Evolutionary conservation across 495 filamentous ascomycete species (phyloP).

Genomic region (Ramalina intermedia): DNA sequence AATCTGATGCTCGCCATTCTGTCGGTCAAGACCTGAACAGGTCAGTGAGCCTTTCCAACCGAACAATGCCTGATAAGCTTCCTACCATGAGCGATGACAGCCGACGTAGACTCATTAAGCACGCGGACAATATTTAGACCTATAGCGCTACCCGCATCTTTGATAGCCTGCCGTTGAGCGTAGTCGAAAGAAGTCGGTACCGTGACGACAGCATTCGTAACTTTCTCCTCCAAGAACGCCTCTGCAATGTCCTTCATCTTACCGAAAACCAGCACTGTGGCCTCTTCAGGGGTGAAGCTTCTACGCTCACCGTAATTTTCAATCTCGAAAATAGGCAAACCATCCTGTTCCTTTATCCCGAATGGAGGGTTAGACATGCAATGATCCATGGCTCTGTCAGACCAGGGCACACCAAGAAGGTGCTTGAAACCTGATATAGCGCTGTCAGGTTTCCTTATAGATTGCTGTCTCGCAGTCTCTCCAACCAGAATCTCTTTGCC

Average conservation of each 20-base stretch:
- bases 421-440: constrained; percentile 84
- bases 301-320: constrained; percentile 58
- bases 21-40: constrained; percentile 55
- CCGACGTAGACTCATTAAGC: constrained; percentile 87
- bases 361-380: constrained; percentile 66
- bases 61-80: too few relatives aligned
- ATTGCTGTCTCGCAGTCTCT: constrained; percentile 99
- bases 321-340: constrained; percentile 45
- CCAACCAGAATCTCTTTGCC: constrained; percentile 94
- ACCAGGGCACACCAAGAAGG: background rate
- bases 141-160: constrained; percentile 86
- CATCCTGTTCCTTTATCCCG: constrained; percentile 58
- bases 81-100: constrained; percentile 48
- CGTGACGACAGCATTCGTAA: constrained; percentile 92
- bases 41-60: too few relatives aligned
- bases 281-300: constrained; percentile 73
- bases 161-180: constrained; percentile 93
- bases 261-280: constrained; percentile 73
- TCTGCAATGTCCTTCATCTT: constrained; percentile 99
- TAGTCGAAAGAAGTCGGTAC: constrained; percentile 99
- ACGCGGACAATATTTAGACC: constrained; percentile 95
- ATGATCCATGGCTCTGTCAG: constrained; percentile 80
- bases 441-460: constrained; percentile 72
- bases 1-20: constrained; percentile 72
- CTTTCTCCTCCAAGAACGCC: constrained; percentile 82